Percentiles rank a stretch among this genome's conserved stretches.
These are phyloP conservation scores for Neonothopanus nambi DNA, from an alignment of 1,284 basidiomycete genomes.

Conservation along the genomic window DNA sequence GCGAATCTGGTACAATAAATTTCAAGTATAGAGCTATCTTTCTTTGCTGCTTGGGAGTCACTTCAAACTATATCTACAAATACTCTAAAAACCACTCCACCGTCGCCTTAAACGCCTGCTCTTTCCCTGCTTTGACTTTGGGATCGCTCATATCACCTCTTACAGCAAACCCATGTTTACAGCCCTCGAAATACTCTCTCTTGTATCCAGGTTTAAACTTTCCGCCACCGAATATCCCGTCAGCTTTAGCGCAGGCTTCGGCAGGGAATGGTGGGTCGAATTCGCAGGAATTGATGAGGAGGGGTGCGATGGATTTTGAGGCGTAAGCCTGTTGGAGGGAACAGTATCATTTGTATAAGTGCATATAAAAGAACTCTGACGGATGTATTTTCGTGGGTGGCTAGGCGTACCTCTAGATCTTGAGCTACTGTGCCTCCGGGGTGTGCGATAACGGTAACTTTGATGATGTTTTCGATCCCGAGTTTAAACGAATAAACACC, in stretches of 20 bases:
- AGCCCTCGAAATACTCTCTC: slow-evolving; percentile 51
- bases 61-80: slow-evolving; percentile 22
- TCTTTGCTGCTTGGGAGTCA: too few relatives aligned
- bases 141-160: slow-evolving; percentile 4
- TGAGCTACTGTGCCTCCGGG: slow-evolving; percentile 68
- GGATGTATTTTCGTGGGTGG: not conserved
- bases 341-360: not conserved
- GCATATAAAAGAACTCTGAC: not conserved
- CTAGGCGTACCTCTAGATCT: slow-evolving; percentile 33
- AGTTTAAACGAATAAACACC: slow-evolving; percentile 67
- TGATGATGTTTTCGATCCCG: slow-evolving; percentile 58
- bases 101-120: slow-evolving; percentile 1
- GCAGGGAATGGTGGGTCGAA: slow-evolving; percentile 45
- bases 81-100: slow-evolving; percentile 52
- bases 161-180: slow-evolving; percentile 6
- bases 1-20: too few relatives aligned
- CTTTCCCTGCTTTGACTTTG: slow-evolving; percentile 7
- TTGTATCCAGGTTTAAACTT: slow-evolving; percentile 55
- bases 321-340: slow-evolving; percentile 48
- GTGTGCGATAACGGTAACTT: slow-evolving; percentile 60
- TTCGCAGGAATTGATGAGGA: slow-evolving; percentile 65
- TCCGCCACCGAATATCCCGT: slow-evolving; percentile 51
- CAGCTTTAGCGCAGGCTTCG: slow-evolving; percentile 47
- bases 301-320: slow-evolving; percentile 45
- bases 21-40: too few relatives aligned